Percentiles rank a stretch among this genome's conserved stretches.
Conservation (phyloP, 257 asterid species). For the Solanum lycopersicoides region DNA sequence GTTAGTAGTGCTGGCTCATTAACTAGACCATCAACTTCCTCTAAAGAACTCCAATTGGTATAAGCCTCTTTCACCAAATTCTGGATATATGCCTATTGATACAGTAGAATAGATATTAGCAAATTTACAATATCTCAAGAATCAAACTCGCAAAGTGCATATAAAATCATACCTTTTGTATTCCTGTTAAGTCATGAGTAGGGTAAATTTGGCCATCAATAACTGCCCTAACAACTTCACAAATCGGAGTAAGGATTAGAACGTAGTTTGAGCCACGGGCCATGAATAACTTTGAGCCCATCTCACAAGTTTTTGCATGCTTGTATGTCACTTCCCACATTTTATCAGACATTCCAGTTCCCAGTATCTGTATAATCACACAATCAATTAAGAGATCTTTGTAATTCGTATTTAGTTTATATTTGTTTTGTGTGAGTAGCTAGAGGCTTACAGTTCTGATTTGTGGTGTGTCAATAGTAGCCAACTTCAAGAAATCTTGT, state of each 20-base stretch:
- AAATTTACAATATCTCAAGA: background rate
- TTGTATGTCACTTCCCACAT: constrained; percentile 48
- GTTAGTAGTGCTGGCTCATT: constrained; percentile 26
- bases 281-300: constrained; percentile 40
- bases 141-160: background rate
- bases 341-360: constrained; percentile 62
- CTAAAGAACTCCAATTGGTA: constrained; percentile 40
- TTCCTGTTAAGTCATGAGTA: constrained; percentile 5
- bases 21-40: constrained; percentile 27
- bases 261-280: constrained; percentile 15
- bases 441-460: constrained; percentile 33
- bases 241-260: constrained; percentile 34
- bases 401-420: background rate
- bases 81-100: constrained; percentile 20
- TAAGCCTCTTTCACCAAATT: constrained; percentile 46
- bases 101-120: background rate
- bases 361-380: constrained; percentile 30
- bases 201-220: constrained; percentile 20
- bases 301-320: constrained; percentile 58
- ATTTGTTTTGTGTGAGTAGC: background rate
- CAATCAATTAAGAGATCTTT: background rate
- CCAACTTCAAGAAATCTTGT: constrained; percentile 60
- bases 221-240: constrained; percentile 36
- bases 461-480: constrained; percentile 17
- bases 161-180: constrained; percentile 17